phyloP scores from a whole-genome alignment of 495 filamentous ascomycete species.

The Hypoxylon cercidicola region DNA sequence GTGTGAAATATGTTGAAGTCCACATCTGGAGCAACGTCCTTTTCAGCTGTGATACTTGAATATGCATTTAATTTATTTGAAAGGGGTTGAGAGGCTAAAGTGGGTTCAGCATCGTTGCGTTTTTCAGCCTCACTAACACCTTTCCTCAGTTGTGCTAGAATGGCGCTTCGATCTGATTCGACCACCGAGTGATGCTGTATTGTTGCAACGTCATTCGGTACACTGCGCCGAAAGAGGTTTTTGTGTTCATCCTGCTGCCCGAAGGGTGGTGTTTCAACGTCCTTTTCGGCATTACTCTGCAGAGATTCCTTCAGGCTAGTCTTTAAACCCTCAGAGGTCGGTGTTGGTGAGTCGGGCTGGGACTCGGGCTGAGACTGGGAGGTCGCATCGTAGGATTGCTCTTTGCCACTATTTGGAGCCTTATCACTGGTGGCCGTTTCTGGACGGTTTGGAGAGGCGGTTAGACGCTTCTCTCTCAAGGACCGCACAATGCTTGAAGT shows the following conservation, averaged over 20 bases:
- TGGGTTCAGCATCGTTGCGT: slow-evolving; percentile 13
- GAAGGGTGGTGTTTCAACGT: slow-evolving; percentile 5
- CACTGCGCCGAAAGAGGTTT: slow-evolving; percentile 10
- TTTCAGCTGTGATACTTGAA: slow-evolving; percentile 33
- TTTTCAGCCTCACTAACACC: slow-evolving; percentile 27
- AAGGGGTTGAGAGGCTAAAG: slow-evolving; percentile 8
- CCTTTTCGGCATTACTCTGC: background rate
- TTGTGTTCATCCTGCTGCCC: slow-evolving; percentile 16
- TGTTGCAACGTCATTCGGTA: slow-evolving; percentile 12
- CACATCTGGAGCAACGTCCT: slow-evolving; percentile 41
- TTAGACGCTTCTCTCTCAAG: slow-evolving; percentile 66
- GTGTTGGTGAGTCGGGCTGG: slow-evolving; percentile 3
- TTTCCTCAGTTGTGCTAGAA: slow-evolving; percentile 47
- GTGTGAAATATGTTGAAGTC: slow-evolving; percentile 55
- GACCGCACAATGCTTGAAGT: slow-evolving; percentile 80
- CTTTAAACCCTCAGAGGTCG: slow-evolving; percentile 2
- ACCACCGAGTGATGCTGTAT: slow-evolving; percentile 15
- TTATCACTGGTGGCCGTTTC: background rate
- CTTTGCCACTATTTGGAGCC: slow-evolving; percentile 8
- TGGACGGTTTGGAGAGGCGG: slow-evolving; percentile 1
- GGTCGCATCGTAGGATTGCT: slow-evolving; percentile 9
- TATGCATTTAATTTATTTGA: slow-evolving; percentile 20
- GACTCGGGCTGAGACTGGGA: no score
- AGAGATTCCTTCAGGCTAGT: slow-evolving; percentile 2
- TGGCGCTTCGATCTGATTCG: slow-evolving; percentile 52